phyloP scores from a whole-genome alignment of 2,329 filamentous ascomycete genomes.

The Cladophialophora exuberans region DNA sequence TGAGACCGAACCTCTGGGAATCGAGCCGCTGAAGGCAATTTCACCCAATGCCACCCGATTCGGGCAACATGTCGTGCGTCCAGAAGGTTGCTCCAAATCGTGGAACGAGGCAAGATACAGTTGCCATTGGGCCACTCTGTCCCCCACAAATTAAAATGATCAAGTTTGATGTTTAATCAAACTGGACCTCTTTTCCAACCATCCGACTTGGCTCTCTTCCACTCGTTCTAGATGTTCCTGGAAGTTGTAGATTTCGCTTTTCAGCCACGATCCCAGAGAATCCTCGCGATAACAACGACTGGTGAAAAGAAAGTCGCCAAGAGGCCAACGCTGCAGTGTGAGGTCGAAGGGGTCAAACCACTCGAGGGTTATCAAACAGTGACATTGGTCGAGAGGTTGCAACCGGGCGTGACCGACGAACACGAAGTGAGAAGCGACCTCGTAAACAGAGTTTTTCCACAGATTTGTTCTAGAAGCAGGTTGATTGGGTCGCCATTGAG shows the following conservation, averaged over 20 bases:
- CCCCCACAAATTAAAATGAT: too few species aligned
- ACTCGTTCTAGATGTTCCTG: background rate
- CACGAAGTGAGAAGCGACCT: too few species aligned
- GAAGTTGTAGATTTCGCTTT: background rate
- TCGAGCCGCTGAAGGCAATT: too few species aligned
- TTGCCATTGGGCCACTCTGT: background rate
- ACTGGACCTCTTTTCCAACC: too few species aligned
- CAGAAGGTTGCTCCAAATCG: background rate
- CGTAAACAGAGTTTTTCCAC: background rate
- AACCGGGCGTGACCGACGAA: slow-evolving; percentile 6
- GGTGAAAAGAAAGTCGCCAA: background rate
- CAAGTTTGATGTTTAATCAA: too few species aligned
- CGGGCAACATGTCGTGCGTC: background rate
- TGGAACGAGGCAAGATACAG: background rate
- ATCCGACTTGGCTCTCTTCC: too few species aligned
- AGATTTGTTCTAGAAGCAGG: slow-evolving; percentile 5
- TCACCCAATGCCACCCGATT: too few species aligned
- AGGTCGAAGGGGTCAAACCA: background rate
- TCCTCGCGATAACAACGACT: background rate
- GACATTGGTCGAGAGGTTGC: background rate
- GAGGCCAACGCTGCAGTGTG: background rate
- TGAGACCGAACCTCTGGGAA: too few species aligned
- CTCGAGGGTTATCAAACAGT: background rate
- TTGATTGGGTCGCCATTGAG: background rate
- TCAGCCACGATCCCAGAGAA: background rate